These are phyloP conservation scores for Cyathus striatus DNA, from an alignment of 768 basidiomycete genomes.

Conservation along the genomic window DNA sequence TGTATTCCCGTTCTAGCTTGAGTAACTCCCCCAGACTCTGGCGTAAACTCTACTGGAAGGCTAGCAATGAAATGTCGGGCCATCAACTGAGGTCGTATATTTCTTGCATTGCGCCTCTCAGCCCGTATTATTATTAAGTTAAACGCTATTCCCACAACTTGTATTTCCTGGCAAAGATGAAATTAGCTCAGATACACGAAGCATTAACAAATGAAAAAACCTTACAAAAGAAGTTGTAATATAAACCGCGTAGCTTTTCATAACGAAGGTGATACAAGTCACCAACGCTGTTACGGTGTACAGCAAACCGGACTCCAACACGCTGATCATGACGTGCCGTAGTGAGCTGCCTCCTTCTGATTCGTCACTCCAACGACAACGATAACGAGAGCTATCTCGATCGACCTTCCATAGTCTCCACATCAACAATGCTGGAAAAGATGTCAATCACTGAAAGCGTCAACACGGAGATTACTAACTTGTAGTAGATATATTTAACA, in stretches of 20 bases:
- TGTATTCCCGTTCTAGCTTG: neutral
- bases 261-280: conserved; percentile 13
- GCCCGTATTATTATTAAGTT: conserved; percentile 22
- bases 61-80: neutral
- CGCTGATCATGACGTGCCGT: conserved; percentile 14
- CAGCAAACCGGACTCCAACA: conserved; percentile 23
- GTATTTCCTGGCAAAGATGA: conserved; percentile 9
- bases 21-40: neutral
- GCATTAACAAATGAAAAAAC: neutral
- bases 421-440: conserved; percentile 7
- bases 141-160: conserved; percentile 19
- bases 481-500: conserved; percentile 10
- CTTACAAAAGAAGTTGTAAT: conserved; percentile 15
- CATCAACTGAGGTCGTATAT: neutral
- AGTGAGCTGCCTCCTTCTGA: neutral
- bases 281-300: conserved; percentile 15
- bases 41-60: neutral
- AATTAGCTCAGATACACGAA: neutral
- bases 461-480: conserved; percentile 5
- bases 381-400: neutral
- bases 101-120: neutral
- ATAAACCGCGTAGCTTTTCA: conserved; percentile 16
- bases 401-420: conserved; percentile 8
- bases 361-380: neutral
- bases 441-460: neutral